Percentiles rank a stretch among this genome's conserved stretches.
Conservation (phyloP, 768 basidiomycete genomes). For the Lentinus tigrinus region DNA sequence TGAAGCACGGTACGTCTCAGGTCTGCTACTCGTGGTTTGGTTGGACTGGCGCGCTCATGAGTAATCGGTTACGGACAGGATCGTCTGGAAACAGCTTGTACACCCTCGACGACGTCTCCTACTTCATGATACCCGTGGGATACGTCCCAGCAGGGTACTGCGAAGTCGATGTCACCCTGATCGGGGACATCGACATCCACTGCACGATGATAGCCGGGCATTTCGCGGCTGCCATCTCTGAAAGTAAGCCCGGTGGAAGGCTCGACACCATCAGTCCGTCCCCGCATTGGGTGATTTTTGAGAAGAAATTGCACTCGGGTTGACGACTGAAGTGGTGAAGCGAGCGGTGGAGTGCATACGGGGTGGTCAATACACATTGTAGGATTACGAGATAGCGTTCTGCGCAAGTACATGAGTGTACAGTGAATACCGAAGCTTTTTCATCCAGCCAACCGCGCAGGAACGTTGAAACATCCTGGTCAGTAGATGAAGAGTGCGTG, state of each 20-base stretch:
- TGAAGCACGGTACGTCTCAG: too few relatives aligned
- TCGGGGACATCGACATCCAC: neutral
- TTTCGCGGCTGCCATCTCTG: neutral
- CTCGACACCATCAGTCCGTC: neutral
- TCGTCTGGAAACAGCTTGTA: neutral
- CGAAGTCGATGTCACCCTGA: constrained; percentile 8
- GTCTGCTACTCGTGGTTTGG: too few relatives aligned
- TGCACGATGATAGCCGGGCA: constrained; percentile 15
- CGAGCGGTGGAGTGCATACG: too few relatives aligned
- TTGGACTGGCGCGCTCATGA: neutral
- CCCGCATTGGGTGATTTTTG: constrained; percentile 9
- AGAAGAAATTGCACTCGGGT: neutral
- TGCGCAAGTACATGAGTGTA: too few relatives aligned
- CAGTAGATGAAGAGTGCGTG: too few relatives aligned
- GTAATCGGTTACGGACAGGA: too few relatives aligned
- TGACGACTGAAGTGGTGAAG: neutral
- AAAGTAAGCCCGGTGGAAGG: neutral
- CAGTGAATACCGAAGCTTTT: too few relatives aligned
- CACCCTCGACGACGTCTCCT: constrained; percentile 5
- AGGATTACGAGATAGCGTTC: too few relatives aligned
- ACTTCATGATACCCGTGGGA: neutral
- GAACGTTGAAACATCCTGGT: too few relatives aligned
- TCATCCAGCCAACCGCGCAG: too few relatives aligned
- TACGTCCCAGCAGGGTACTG: constrained; percentile 2
- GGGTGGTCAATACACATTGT: too few relatives aligned